Evolutionary conservation across 2,329 filamentous ascomycete genomes (phyloP).

Genomic region (Didymella pomorum): DNA sequence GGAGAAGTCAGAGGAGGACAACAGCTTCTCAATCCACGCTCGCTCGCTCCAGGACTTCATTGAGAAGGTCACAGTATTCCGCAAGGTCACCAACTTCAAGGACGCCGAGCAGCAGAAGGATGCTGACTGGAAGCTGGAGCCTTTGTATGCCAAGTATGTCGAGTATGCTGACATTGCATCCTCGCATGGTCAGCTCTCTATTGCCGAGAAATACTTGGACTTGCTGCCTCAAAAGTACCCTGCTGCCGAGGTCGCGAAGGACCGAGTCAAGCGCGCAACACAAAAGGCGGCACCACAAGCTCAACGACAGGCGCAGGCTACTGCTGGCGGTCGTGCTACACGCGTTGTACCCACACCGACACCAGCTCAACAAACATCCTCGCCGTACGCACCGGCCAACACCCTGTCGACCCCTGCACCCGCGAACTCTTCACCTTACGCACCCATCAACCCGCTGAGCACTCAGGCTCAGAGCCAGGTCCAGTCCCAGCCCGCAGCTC

Average conservation of each 20-base stretch:
- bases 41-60: slow-evolving; percentile 90
- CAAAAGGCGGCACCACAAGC: slow-evolving; percentile 64
- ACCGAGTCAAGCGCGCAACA: slow-evolving; percentile 84
- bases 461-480: slow-evolving; percentile 36
- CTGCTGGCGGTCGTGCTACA: slow-evolving; percentile 35
- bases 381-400: slow-evolving; percentile 45
- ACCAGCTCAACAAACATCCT: slow-evolving; percentile 40
- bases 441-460: slow-evolving; percentile 41
- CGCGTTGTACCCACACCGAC: slow-evolving; percentile 49
- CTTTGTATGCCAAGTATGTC: slow-evolving; percentile 91
- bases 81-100: slow-evolving; percentile 88
- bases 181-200: slow-evolving; percentile 82
- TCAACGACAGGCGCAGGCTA: slow-evolving; percentile 52
- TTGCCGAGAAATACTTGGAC: slow-evolving; percentile 90
- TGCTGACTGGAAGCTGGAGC: slow-evolving; percentile 86
- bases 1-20: slow-evolving; percentile 73
- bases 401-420: slow-evolving; percentile 36
- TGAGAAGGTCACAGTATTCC: slow-evolving; percentile 97
- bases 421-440: slow-evolving; percentile 31
- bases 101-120: slow-evolving; percentile 76
- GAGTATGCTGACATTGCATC: slow-evolving; percentile 97
- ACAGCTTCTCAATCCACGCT: slow-evolving; percentile 90
- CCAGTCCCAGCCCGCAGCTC: slow-evolving; percentile 37
- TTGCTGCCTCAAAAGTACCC: slow-evolving; percentile 84
- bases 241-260: slow-evolving; percentile 84